A percentile compares a stretch with the other conserved stretches of the same genome.
phyloP scores from a whole-genome alignment of 208 protist genomes.

The Leishmania aethiopica region DNA sequence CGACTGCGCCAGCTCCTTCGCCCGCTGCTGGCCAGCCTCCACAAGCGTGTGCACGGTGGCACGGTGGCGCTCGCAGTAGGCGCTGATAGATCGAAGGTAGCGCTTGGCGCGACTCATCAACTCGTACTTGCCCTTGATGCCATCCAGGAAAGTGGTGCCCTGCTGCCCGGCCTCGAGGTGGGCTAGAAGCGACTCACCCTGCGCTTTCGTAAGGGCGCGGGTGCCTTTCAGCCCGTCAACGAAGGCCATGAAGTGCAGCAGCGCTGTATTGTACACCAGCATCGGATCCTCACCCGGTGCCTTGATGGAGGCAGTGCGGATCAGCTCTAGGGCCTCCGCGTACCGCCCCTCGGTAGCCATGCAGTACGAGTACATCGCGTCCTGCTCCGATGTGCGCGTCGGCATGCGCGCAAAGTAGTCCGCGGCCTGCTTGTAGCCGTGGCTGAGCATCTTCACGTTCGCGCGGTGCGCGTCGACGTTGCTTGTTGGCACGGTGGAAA shows the following conservation, averaged over 20 bases:
- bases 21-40: constrained; percentile 44
- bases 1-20: constrained; percentile 41
- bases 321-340: constrained; percentile 60
- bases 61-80: constrained; percentile 63
- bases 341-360: constrained; percentile 57
- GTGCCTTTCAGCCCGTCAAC: constrained; percentile 38
- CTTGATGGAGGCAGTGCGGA: constrained; percentile 39
- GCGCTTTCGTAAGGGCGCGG: constrained; percentile 38
- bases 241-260: constrained; percentile 79
- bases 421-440: constrained; percentile 77
- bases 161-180: constrained; percentile 45
- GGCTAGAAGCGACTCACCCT: constrained; percentile 43
- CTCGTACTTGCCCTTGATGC: constrained; percentile 30
- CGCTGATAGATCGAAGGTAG: constrained; percentile 37
- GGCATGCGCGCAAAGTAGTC: constrained; percentile 63
- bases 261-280: constrained; percentile 71
- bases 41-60: constrained; percentile 47
- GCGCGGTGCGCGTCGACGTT: constrained; percentile 69
- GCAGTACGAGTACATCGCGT: constrained; percentile 76
- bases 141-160: constrained; percentile 37
- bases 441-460: constrained; percentile 75
- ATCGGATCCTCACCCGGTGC: constrained; percentile 35
- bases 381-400: constrained; percentile 50
- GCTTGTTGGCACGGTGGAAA: constrained; percentile 45
- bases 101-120: constrained; percentile 41